Percentiles rank a stretch among this genome's conserved stretches.
Evolutionary conservation across 2,329 filamentous ascomycete genomes (phyloP).

Genomic region (Arthrobotrys pseudoclavata): DNA sequence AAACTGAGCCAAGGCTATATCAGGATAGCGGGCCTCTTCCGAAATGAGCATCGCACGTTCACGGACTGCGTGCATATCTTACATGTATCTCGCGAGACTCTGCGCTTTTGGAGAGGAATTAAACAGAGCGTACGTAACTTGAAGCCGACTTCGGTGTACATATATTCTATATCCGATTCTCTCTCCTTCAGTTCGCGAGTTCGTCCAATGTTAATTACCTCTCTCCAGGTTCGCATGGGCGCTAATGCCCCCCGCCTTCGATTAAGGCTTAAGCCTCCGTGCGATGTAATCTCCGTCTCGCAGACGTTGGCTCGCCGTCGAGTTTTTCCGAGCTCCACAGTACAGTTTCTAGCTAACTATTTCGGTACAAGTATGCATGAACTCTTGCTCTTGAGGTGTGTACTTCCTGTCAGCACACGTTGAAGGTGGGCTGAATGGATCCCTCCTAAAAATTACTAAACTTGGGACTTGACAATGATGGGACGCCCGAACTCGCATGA

Average conservation of each 20-base stretch:
- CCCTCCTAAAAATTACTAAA: neutral
- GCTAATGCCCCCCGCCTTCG: slow-evolving; percentile 3
- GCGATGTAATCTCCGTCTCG: slow-evolving; percentile 20
- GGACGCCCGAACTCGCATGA: neutral
- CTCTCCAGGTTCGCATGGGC: neutral
- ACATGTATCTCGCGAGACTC: neutral
- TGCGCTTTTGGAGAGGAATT: neutral
- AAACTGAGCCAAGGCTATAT: neutral
- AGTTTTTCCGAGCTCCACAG: slow-evolving; percentile 29
- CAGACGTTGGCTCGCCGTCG: neutral
- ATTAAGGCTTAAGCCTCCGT: slow-evolving; percentile 8
- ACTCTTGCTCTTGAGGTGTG: neutral
- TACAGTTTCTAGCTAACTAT: neutral
- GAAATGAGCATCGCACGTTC: neutral
- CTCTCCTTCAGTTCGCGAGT: neutral
- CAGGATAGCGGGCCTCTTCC: neutral
- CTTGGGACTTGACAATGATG: neutral
- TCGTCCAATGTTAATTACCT: neutral
- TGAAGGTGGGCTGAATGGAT: neutral
- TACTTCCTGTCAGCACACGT: neutral
- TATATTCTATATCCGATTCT: slow-evolving; percentile 1
- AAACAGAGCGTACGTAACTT: neutral
- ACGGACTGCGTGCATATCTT: slow-evolving; percentile 4
- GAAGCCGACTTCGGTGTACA: slow-evolving; percentile 11
- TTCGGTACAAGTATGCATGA: neutral